A percentile compares a stretch with the other conserved stretches of the same genome.
Evolutionary conservation across 495 filamentous ascomycete genomes (phyloP).

Genomic region (Daldinia vernicosa): DNA sequence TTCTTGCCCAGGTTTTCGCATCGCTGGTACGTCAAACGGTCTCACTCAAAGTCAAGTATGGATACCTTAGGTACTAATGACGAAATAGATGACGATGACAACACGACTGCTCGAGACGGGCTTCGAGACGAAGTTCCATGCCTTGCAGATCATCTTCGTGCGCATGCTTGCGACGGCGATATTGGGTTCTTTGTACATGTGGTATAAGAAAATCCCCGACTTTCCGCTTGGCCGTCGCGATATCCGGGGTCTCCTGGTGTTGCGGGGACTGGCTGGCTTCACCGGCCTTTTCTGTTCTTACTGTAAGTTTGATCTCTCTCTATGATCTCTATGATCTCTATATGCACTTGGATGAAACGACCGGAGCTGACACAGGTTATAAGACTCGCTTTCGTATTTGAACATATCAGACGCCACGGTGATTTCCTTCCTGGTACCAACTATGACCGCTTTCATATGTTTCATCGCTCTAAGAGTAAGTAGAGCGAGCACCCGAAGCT

Average conservation of each 20-base stretch:
- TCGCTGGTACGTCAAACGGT: slow-evolving; percentile 53
- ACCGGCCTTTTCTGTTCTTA: slow-evolving; percentile 79
- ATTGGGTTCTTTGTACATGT: slow-evolving; percentile 76
- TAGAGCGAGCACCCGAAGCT: slow-evolving; percentile 22
- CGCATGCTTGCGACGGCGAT: slow-evolving; percentile 78
- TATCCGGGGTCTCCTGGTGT: slow-evolving; percentile 68
- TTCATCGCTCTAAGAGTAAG: slow-evolving; percentile 60
- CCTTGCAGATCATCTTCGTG: slow-evolving; percentile 82
- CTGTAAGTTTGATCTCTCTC: slow-evolving; percentile 54
- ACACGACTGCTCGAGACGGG: slow-evolving; percentile 71
- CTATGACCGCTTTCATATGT: slow-evolving; percentile 78
- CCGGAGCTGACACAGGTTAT: not conserved
- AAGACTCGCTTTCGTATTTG: slow-evolving; percentile 79
- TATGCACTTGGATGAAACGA: not conserved
- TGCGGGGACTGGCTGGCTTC: slow-evolving; percentile 74
- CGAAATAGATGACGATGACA: slow-evolving; percentile 71
- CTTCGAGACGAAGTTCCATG: slow-evolving; percentile 69
- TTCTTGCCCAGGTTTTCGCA: slow-evolving; percentile 78
- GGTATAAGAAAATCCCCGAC: slow-evolving; percentile 67
- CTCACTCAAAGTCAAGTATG: not conserved
- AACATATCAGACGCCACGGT: slow-evolving; percentile 83
- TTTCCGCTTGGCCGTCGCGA: slow-evolving; percentile 73
- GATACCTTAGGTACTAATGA: slow-evolving; percentile 7
- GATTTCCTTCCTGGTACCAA: slow-evolving; percentile 80
- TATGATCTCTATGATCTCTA: too few relatives aligned